Percentiles rank a stretch among this genome's conserved stretches.
Evolutionary conservation across 108 stramenopile genomes (phyloP).

Genomic region (Cafeteria roenbergensis): DNA sequence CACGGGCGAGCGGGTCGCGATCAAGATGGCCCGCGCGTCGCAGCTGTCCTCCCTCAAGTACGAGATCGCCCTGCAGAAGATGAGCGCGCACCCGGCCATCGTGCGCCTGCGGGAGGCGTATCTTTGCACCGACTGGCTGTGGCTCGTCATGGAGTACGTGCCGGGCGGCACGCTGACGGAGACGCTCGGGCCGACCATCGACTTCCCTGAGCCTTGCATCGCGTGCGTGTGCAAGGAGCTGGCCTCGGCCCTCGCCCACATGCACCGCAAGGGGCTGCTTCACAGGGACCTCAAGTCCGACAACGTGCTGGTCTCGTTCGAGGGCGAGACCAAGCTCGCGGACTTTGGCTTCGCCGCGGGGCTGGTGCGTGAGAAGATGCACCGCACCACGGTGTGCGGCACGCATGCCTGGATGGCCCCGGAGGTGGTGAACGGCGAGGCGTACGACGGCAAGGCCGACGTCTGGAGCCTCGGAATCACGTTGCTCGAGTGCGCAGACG

Average conservation of each 20-base stretch:
- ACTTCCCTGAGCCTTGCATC: constrained; percentile 42
- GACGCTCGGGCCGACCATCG: constrained; percentile 34
- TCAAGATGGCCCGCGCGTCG: constrained; percentile 42
- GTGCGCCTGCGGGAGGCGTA: constrained; percentile 32
- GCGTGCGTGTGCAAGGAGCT: constrained; percentile 44
- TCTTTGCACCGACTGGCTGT: neutral
- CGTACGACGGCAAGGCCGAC: constrained; percentile 47
- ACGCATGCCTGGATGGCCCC: constrained; percentile 62
- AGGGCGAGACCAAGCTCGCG: constrained; percentile 43
- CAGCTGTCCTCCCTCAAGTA: constrained; percentile 42
- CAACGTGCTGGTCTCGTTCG: constrained; percentile 43
- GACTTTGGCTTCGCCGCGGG: constrained; percentile 55
- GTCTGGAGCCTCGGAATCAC: constrained; percentile 54
- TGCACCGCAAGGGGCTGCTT: constrained; percentile 43
- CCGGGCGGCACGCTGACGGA: constrained; percentile 15
- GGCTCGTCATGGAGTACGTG: neutral
- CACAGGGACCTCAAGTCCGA: constrained; percentile 58
- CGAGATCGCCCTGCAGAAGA: constrained; percentile 51
- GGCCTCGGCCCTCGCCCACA: constrained; percentile 37
- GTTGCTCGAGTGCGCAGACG: constrained; percentile 53
- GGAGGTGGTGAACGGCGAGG: constrained; percentile 44
- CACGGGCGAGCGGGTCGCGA: constrained; percentile 35
- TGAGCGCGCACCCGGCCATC: constrained; percentile 44
- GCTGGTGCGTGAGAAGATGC: constrained; percentile 38
- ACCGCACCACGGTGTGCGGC: constrained; percentile 47